Evolutionary conservation across 768 basidiomycete genomes (phyloP), one percentile per base, ranked within the genome.

Genomic region (Naganishia friedmannii): DNA sequence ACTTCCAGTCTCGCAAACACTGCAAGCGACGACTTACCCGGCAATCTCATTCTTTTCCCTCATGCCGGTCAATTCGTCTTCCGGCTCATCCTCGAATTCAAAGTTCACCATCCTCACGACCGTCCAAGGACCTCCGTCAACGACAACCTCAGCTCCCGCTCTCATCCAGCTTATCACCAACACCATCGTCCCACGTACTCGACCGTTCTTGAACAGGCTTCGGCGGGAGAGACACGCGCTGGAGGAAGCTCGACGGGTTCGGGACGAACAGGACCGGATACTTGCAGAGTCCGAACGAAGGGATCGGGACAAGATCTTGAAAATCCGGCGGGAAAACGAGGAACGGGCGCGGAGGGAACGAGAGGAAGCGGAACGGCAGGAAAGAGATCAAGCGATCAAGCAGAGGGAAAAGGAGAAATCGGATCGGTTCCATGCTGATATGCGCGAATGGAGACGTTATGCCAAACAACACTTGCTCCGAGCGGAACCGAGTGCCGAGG

Each of bases 21-120:
- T 97, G 0, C 88, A 91, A 76, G 89, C 89, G 2, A 93, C 93
- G 0, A 92, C 93, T 0, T 96, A 90, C 76, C 96, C 95, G 0
- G 94, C 94, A 72, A 85, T 99, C 57, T 91, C 91, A 0, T 99
- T 97, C 80, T 80, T 96, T 57, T 89, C 93, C 0, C 86, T 96
- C 57, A 91, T 97, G 77, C 88, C 91, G 0, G 28, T 86, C 87
- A 4, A 78, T 84, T 15, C 73, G 78, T 19, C 74, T 83, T 5
- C 79, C 82, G 28, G 80, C 84, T 63, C 73, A 0, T 76, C 83
- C 6, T 74, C 83, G 5, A 76, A 79, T 34, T 77, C 82, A 4
- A 74, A 78, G 34, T 84, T 97, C 15, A 91, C 91, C 19, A 86
- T 97, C 53, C 85, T 98, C 26, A 91, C 93, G 0, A 88, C 92